phyloP scores from a whole-genome alignment of 768 basidiomycete species.

The Mycena galopus region DNA sequence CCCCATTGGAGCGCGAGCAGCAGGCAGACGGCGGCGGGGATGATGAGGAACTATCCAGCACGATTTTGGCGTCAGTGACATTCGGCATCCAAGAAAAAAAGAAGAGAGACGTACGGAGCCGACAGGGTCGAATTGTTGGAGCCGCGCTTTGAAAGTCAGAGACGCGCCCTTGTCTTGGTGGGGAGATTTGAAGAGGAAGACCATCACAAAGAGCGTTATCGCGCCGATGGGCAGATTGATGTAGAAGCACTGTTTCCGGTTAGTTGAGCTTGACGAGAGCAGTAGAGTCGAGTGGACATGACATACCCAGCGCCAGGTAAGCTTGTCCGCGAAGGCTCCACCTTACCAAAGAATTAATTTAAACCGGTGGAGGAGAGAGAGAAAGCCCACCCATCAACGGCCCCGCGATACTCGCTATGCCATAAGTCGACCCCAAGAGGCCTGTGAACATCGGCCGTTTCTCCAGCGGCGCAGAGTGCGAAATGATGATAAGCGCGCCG shows the following conservation, averaged over 20 bases:
- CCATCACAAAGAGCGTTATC: constrained; percentile 25
- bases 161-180: constrained; percentile 18
- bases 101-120: constrained; percentile 21
- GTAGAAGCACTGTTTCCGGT: constrained; percentile 43
- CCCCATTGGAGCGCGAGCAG: constrained; percentile 60
- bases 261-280: not conserved
- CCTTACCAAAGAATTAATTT: not conserved
- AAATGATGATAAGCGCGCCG: constrained; percentile 42
- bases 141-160: constrained; percentile 21
- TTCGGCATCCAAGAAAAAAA: not conserved
- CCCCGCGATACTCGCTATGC: constrained; percentile 38
- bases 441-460: constrained; percentile 52
- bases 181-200: constrained; percentile 40
- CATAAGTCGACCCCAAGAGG: constrained; percentile 48
- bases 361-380: not conserved
- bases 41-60: constrained; percentile 26
- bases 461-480: constrained; percentile 45
- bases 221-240: constrained; percentile 44
- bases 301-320: constrained; percentile 52
- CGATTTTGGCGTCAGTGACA: not conserved
- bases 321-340: constrained; percentile 33
- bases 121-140: constrained; percentile 35
- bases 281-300: not conserved
- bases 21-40: constrained; percentile 31
- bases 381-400: constrained; percentile 45